phyloP scores from a whole-genome alignment of 805 yeast species.

The Pichia manshurica region DNA sequence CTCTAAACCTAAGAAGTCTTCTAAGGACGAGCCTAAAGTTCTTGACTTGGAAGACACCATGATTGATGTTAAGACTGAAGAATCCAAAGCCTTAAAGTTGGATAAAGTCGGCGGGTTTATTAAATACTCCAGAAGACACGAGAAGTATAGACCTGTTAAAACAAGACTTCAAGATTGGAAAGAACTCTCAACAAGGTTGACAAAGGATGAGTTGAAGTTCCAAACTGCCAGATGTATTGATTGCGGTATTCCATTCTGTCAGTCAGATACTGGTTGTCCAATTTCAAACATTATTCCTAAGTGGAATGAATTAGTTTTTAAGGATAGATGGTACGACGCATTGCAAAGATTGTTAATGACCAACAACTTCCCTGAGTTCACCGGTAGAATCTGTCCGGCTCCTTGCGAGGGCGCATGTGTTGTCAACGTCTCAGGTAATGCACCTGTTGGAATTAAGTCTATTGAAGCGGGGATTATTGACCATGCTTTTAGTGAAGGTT shows the following conservation, averaged over 20 bases:
- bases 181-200: constrained; percentile 74
- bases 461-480: constrained; percentile 95
- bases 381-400: constrained; percentile 98
- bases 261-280: constrained; percentile 97
- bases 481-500: constrained; percentile 92
- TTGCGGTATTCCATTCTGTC: constrained; percentile 99
- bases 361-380: constrained; percentile 97
- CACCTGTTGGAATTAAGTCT: constrained; percentile 94
- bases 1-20: constrained; percentile 43
- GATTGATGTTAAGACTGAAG: constrained; percentile 58
- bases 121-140: constrained; percentile 86
- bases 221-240: constrained; percentile 99
- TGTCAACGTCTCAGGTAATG: constrained; percentile 80
- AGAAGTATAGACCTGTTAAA: constrained; percentile 73
- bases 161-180: constrained; percentile 86
- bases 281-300: constrained; percentile 95
- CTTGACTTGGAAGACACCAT: constrained; percentile 87
- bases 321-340: constrained; percentile 93
- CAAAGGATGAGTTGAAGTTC: constrained; percentile 78
- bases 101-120: constrained; percentile 88
- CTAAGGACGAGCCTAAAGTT: constrained; percentile 68
- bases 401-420: constrained; percentile 97
- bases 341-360: constrained; percentile 89
- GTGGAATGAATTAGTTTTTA: constrained; percentile 94
- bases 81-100: constrained; percentile 56